Conservation (phyloP, 2,329 filamentous ascomycete species). For the Diplodia seriata region DNA sequence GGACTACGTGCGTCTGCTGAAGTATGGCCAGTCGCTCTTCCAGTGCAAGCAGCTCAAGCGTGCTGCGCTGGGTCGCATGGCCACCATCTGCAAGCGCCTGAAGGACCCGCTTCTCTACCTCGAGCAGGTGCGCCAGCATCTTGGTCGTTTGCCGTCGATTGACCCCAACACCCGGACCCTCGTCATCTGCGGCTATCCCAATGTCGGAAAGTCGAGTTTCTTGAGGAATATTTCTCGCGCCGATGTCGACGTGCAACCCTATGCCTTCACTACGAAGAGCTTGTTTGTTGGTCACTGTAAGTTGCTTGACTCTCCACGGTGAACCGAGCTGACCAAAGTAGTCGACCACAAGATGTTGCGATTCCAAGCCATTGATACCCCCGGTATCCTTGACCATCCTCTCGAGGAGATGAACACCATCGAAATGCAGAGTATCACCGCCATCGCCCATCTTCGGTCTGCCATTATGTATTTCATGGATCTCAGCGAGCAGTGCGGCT, state of each 20-base stretch:
- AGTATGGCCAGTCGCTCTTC: conserved; percentile 96
- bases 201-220: conserved; percentile 97
- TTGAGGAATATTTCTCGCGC: conserved; percentile 89
- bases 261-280: conserved; percentile 97
- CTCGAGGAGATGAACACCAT: conserved; percentile 99
- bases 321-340: conserved; percentile 79
- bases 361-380: conserved; percentile 94
- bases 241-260: conserved; percentile 96
- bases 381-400: conserved; percentile 96
- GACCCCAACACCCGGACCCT: conserved; percentile 97
- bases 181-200: conserved; percentile 96
- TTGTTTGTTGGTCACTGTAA: conserved; percentile 89
- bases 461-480: conserved; percentile 99
- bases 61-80: conserved; percentile 96
- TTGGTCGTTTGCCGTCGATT: conserved; percentile 96
- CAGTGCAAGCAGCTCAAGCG: conserved; percentile 99
- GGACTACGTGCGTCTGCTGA: conserved; percentile 94
- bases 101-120: conserved; percentile 96
- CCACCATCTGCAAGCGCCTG: conserved; percentile 90
- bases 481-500: conserved; percentile 94
- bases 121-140: conserved; percentile 94
- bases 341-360: conserved; percentile 90
- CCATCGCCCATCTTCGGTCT: conserved; percentile 93
- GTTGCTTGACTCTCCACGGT: not conserved
- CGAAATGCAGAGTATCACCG: conserved; percentile 98